Evolutionary conservation across 2,329 filamentous ascomycete genomes (phyloP).

Genomic region (Rhytidhysteron rufulum): DNA sequence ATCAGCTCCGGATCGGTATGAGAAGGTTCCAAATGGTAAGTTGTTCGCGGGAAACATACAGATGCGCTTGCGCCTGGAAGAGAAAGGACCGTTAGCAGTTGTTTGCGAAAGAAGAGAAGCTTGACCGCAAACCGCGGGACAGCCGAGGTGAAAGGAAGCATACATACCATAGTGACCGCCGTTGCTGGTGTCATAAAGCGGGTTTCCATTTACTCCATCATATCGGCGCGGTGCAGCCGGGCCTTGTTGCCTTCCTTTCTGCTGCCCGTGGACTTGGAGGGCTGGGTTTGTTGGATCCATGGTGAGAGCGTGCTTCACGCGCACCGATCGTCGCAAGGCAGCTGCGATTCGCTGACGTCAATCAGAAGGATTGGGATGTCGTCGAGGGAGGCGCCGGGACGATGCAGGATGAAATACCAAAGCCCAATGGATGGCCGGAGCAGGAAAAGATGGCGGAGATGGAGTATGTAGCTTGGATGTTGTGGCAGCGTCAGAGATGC

Average conservation of each 20-base stretch:
- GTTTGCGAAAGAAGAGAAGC: slow-evolving; percentile 1
- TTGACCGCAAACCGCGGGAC: slow-evolving; percentile 1
- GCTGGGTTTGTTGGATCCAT: slow-evolving; percentile 38
- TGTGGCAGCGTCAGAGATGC: slow-evolving; percentile 30
- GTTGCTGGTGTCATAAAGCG: slow-evolving; percentile 43
- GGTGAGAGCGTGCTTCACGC: slow-evolving; percentile 21
- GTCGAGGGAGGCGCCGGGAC: slow-evolving; percentile 11
- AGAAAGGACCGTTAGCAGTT: slow-evolving; percentile 15
- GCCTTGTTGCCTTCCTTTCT: slow-evolving; percentile 30
- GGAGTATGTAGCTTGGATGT: slow-evolving; percentile 23
- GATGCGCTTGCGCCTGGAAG: slow-evolving; percentile 61
- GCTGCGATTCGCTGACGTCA: slow-evolving; percentile 12
- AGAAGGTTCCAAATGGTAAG: slow-evolving; percentile 11
- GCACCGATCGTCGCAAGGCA: slow-evolving; percentile 9
- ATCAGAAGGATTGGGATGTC: slow-evolving; percentile 4
- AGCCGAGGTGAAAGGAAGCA: slow-evolving; percentile 12
- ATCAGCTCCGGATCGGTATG: slow-evolving; percentile 20
- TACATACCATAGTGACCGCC: slow-evolving; percentile 50
- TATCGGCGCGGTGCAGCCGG: slow-evolving; percentile 41
- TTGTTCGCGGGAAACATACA: slow-evolving; percentile 47
- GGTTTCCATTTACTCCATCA: slow-evolving; percentile 48
- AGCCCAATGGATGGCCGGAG: slow-evolving; percentile 21
- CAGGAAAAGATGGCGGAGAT: slow-evolving; percentile 12
- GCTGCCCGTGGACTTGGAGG: slow-evolving; percentile 31
- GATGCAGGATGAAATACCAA: slow-evolving; percentile 15